A percentile compares a stretch with the other conserved stretches of the same genome.
Conservation (phyloP, 352 stramenopile genomes). For the Phytophthora fragariaefolia region DNA sequence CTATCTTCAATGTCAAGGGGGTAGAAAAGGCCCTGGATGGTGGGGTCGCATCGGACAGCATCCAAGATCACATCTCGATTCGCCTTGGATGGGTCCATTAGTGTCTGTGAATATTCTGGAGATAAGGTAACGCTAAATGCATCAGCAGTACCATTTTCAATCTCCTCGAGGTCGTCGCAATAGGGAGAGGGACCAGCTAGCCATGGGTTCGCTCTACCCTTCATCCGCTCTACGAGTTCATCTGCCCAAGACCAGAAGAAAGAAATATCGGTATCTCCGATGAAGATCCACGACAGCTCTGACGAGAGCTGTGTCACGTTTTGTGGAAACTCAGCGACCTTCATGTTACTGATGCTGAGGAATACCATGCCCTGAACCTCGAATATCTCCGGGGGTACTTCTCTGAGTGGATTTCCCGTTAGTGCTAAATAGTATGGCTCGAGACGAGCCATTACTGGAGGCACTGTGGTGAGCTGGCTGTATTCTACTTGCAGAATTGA, state of each 20-base stretch:
- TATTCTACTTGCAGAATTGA: slow-evolving; percentile 29
- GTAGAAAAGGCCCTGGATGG: slow-evolving; percentile 13
- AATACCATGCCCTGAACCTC: slow-evolving; percentile 12
- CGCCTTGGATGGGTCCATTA: slow-evolving; percentile 28
- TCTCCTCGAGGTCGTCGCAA: slow-evolving; percentile 21
- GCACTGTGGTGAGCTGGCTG: slow-evolving; percentile 17
- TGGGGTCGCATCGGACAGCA: neutral
- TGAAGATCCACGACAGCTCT: neutral
- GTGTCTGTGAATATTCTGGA: slow-evolving; percentile 17
- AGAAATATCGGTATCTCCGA: slow-evolving; percentile 14
- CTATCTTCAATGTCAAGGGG: slow-evolving; percentile 20
- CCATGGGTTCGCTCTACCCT: neutral
- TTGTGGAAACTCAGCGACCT: slow-evolving; percentile 15
- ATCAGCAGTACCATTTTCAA: slow-evolving; percentile 16
- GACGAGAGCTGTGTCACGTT: slow-evolving; percentile 21
- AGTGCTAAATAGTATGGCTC: slow-evolving; percentile 30
- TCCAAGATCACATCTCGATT: neutral
- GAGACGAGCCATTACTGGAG: slow-evolving; percentile 17
- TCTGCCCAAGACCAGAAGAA: slow-evolving; percentile 29
- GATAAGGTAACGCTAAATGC: neutral
- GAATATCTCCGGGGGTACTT: slow-evolving; percentile 26
- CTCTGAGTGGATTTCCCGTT: slow-evolving; percentile 29
- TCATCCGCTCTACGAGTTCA: slow-evolving; percentile 20
- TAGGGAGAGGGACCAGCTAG: slow-evolving; percentile 18
- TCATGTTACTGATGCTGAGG: slow-evolving; percentile 19